A percentile compares a stretch with the other conserved stretches of the same genome.
Conservation (phyloP, 2,329 filamentous ascomycete species). For the Orbilia oligospora region DNA sequence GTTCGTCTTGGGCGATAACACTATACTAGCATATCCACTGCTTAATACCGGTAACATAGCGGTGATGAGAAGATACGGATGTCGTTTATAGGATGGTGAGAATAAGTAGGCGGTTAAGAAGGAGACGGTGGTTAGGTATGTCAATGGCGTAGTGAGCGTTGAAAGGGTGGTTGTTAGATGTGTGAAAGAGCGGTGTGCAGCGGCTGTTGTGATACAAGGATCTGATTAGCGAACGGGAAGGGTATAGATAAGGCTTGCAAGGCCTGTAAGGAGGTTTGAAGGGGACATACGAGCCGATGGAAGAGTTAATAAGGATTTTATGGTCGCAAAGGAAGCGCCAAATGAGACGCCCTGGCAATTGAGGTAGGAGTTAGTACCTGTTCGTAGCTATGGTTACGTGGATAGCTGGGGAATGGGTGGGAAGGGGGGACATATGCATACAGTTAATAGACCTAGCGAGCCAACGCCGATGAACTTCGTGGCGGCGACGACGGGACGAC, state of each 20-base stretch:
- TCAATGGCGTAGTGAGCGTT: slow-evolving; percentile 29
- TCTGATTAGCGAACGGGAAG: background rate
- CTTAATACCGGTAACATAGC: slow-evolving; percentile 34
- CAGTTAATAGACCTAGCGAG: slow-evolving; percentile 53
- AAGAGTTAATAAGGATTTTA: slow-evolving; percentile 50
- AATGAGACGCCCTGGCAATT: slow-evolving; percentile 52
- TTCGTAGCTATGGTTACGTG: background rate
- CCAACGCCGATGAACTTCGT: slow-evolving; percentile 58
- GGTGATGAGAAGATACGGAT: slow-evolving; percentile 48
- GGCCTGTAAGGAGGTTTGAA: background rate
- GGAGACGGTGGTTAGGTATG: slow-evolving; percentile 35
- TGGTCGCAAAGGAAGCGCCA: slow-evolving; percentile 50
- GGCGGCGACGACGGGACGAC: slow-evolving; percentile 46
- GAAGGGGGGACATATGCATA: slow-evolving; percentile 6
- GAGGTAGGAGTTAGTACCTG: slow-evolving; percentile 1
- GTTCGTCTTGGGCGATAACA: slow-evolving; percentile 23
- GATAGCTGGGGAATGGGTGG: background rate
- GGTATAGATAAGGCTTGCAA: background rate
- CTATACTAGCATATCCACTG: slow-evolving; percentile 11
- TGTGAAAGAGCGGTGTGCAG: slow-evolving; percentile 57
- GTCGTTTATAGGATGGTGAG: slow-evolving; percentile 31
- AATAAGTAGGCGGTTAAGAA: slow-evolving; percentile 40
- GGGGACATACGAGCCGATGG: slow-evolving; percentile 51
- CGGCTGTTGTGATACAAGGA: slow-evolving; percentile 13
- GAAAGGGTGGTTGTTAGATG: slow-evolving; percentile 17